Evolutionary conservation across 2,329 filamentous ascomycete genomes (phyloP), one percentile per base, ranked within the genome.

Genomic region (Tolypocladium ovalisporum): DNA sequence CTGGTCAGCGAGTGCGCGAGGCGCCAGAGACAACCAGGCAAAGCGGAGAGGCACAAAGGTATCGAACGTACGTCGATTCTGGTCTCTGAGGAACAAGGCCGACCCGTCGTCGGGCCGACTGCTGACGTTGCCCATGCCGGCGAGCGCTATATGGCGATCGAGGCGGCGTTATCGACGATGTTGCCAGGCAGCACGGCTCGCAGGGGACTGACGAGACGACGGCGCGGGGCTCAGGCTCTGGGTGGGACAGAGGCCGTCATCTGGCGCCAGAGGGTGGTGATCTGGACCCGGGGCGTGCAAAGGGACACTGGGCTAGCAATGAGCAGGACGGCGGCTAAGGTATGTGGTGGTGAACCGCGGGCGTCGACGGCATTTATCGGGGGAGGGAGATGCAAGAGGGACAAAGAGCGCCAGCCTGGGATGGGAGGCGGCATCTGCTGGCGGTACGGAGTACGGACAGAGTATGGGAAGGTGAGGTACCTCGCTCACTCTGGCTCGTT

Each of bases 41-140:
- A 68, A n/a, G 52, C 54, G 57, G 52, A 58, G 55, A n/a, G 36
- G 32, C 44, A 61, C 59, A 60, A 58, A 66, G 66, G 19, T 19
- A 4, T 19, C 29, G 12, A 22, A 77, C 87, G 70, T 81, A 97
- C 94, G 85, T 81, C 91, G 86, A 71, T 84, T 89, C 79, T 96
- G 94, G 71, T 99, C 94, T 76, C 89, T 88, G 70, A 97, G 79
- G 72, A 88, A 95, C 71, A 97, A 78, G 66, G 84, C 76, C 65
- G 84, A 81, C 70, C 85, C 89, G 68, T 97, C 92, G 67, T 96
- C 92, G 67, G 87, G 85, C 74, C 86, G 88, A 79, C 92, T 97
- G 73, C 85, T 87, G 74, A 97, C 86, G 78, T 88, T 91, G 70
- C 94, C 94, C 94, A 99, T 99, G 72, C 75, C 82, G 76, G 72